Evolutionary conservation across 2,329 filamentous ascomycete genomes (phyloP).

Genomic region (Aaosphaeria pasadenensis): DNA sequence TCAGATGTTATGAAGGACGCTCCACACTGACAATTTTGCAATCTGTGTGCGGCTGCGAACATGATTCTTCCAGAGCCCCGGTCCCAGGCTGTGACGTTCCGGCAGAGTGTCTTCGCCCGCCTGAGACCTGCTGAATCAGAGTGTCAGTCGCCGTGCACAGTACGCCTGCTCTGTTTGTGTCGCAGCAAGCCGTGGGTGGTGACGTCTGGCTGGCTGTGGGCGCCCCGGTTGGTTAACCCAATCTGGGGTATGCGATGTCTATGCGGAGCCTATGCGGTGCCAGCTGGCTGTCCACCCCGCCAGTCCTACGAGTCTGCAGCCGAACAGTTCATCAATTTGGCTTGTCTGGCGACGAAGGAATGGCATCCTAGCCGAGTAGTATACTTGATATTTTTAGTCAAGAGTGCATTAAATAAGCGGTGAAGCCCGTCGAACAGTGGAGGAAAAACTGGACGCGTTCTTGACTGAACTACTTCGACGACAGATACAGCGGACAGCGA

Average conservation of each 20-base stretch:
- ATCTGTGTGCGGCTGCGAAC: constrained; percentile 25
- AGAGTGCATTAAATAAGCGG: constrained; percentile 27
- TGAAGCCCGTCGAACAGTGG: constrained; percentile 21
- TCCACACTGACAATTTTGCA: constrained; percentile 12
- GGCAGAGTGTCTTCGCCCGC: constrained; percentile 3
- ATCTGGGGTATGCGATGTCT: constrained; percentile 21
- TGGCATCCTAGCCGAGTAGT: constrained; percentile 15
- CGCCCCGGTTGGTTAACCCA: constrained; percentile 12
- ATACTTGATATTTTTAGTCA: constrained; percentile 25
- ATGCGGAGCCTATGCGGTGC: constrained; percentile 5
- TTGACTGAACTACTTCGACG: too few relatives aligned
- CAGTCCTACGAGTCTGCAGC: constrained; percentile 11
- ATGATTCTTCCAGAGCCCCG: constrained; percentile 25
- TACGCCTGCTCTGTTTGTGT: constrained; percentile 15
- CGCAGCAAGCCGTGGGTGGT: constrained; percentile 18
- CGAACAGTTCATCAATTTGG: constrained; percentile 21
- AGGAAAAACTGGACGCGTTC: constrained; percentile 4
- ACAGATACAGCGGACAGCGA: too few relatives aligned
- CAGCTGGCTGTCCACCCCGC: constrained; percentile 18
- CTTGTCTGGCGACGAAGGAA: constrained; percentile 16
- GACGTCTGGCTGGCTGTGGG: constrained; percentile 20
- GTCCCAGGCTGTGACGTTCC: constrained; percentile 23
- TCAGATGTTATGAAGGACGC: constrained; percentile 16
- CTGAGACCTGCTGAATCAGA: constrained; percentile 11
- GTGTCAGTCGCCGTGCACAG: constrained; percentile 15